Conservation (phyloP, 2,329 filamentous ascomycete genomes). For the Chalaropsis ovoidea region DNA sequence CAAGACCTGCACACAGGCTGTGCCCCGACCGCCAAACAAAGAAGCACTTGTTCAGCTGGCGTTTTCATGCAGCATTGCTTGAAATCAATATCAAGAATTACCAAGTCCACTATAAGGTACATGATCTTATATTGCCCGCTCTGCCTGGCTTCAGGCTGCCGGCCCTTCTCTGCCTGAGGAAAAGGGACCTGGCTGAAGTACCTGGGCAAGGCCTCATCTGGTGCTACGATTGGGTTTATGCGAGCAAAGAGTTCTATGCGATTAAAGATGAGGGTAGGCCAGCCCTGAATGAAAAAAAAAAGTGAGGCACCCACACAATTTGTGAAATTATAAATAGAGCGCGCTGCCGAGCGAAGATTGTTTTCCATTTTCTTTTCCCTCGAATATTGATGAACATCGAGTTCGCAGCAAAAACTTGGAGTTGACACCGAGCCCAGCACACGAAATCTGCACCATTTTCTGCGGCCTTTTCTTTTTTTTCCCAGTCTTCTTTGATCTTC, state of each 20-base stretch:
- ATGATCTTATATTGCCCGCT: not conserved
- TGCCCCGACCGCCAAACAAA: too few relatives aligned
- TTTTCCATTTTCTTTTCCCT: not conserved
- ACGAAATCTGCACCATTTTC: not conserved
- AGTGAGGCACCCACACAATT: not conserved
- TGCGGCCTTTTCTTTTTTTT: not conserved
- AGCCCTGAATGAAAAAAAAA: not conserved
- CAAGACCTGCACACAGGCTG: too few relatives aligned
- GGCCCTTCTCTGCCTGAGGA: not conserved
- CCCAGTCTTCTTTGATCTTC: not conserved
- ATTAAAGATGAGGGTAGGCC: not conserved
- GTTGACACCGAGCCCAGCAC: not conserved
- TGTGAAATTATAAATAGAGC: not conserved
- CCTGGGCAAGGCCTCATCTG: not conserved
- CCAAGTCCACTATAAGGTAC: not conserved
- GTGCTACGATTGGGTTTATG: not conserved
- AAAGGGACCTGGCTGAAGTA: not conserved
- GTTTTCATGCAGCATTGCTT: too few relatives aligned
- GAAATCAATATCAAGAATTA: too few relatives aligned
- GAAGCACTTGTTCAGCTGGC: too few relatives aligned
- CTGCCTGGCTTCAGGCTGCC: not conserved
- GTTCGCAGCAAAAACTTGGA: not conserved
- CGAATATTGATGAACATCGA: not conserved
- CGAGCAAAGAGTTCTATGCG: not conserved
- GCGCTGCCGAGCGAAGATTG: not conserved